Evolutionary conservation across 306 rosid genomes (phyloP).

Genomic region (Rubus parviflorus): DNA sequence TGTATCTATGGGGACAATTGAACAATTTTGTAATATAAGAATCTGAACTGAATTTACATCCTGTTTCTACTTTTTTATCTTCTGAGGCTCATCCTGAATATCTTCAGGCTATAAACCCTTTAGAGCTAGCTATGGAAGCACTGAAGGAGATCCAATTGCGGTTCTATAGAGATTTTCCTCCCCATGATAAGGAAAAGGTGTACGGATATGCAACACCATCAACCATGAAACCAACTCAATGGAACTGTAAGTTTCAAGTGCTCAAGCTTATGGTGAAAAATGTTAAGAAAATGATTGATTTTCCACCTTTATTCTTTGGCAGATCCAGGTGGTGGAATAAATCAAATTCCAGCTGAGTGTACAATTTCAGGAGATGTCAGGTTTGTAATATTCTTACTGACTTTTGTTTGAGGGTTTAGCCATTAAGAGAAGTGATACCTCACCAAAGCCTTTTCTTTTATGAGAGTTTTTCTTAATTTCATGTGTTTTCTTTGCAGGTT

Average conservation of each 20-base stretch:
- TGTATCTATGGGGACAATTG: not conserved
- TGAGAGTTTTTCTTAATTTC: not conserved
- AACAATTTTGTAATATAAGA: not conserved
- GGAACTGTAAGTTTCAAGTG: slow-evolving; percentile 71
- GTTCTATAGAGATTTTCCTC: slow-evolving; percentile 87
- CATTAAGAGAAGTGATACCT: slow-evolving; percentile 16
- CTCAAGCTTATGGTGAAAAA: not conserved
- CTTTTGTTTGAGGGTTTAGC: slow-evolving; percentile 6
- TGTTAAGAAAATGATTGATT: slow-evolving; percentile 6
- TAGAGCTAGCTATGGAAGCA: slow-evolving; percentile 93
- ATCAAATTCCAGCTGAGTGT: slow-evolving; percentile 95
- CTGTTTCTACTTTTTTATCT: slow-evolving; percentile 20
- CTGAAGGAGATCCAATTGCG: slow-evolving; percentile 74
- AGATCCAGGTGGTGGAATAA: slow-evolving; percentile 98
- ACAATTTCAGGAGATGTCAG: slow-evolving; percentile 95
- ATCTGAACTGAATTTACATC: slow-evolving; percentile 8
- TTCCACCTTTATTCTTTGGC: slow-evolving; percentile 23
- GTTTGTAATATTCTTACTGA: slow-evolving; percentile 38
- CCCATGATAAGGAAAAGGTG: slow-evolving; percentile 79
- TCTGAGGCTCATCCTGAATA: slow-evolving; percentile 21
- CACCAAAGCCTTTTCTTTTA: slow-evolving; percentile 15
- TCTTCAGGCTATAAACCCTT: slow-evolving; percentile 78
- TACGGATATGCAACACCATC: slow-evolving; percentile 92
- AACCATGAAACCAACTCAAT: slow-evolving; percentile 98
- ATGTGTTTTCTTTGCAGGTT: slow-evolving; percentile 50